Evolutionary conservation across 768 basidiomycete species (phyloP), one percentile per base, ranked within the genome.

Genomic region (Hypholoma fasciculare): DNA sequence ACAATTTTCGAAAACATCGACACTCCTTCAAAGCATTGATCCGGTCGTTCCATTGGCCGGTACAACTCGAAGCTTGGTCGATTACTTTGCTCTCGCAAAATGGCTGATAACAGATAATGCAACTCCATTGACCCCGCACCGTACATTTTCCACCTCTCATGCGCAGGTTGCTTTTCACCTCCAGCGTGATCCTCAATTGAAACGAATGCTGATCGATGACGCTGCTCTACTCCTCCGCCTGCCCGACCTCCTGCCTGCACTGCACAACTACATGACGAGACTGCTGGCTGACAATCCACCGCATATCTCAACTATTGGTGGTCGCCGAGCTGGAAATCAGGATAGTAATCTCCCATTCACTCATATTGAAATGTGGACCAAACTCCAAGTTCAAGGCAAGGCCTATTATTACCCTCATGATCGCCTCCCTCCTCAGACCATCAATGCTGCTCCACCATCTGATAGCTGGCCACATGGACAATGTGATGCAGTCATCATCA

Each of bases 341-440:
- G 16, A 36, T 14, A 53, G 46, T 34, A 3, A 36, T 9, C 63
- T 68, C 11, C 64, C 70, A 9, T 64, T 68, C 52, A 34, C 54
- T 9, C 47, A 67, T 44, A 47, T 73, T 20, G 59, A 71, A 36
- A 57, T 72, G 11, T 74, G 72, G 73, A 62, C 58, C 14, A 59
- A 54, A 14, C 27, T 69, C 16, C 58, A 61, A 2, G 46, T 72
- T 27, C 73, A 75, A 50, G 51, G 58, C 8, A 66, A 37, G 36
- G 52, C 65, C 2, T 71, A 65, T 47, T 66, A 70, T 37, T 38
- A 62, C n/a, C 60, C 66, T 3, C 47, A 68, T 30, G 44, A 50
- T 9, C 54, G 65, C 14, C 38, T 67, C 11, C 60, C 67, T 19
- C 50, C 63, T 16, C 54, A 67, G 36, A 69, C 63, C 1, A 43